These are phyloP conservation scores for Botrytis porri DNA, from an alignment of 2,329 filamentous ascomycete genomes.

Conservation along the genomic window DNA sequence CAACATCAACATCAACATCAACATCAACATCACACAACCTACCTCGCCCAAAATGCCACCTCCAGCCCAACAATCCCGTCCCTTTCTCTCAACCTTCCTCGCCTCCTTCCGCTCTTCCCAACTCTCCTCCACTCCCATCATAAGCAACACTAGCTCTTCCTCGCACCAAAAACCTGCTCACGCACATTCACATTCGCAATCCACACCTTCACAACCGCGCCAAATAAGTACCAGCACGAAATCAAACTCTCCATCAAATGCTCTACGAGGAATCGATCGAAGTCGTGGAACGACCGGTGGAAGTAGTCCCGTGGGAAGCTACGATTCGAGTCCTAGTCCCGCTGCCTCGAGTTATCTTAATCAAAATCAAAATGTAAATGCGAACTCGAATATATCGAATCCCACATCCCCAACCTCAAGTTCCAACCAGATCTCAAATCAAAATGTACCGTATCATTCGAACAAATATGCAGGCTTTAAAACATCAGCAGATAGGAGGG, in stretches of 20 bases:
- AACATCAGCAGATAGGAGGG: constrained; percentile 42
- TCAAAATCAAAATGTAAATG: background rate
- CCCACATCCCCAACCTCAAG: background rate
- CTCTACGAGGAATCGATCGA: constrained; percentile 21
- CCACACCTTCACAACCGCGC: constrained; percentile 17
- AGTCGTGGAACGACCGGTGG: background rate
- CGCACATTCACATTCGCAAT: constrained; percentile 28
- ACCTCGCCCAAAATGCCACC: constrained; percentile 21
- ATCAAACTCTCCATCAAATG: constrained; percentile 30
- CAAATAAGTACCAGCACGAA: constrained; percentile 9
- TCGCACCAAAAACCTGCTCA: constrained; percentile 28
- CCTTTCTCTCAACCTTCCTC: constrained; percentile 39
- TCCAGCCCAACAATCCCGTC: constrained; percentile 34
- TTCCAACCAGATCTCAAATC: background rate
- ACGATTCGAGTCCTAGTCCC: constrained; percentile 10
- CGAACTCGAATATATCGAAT: background rate
- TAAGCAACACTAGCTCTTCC: constrained; percentile 25
- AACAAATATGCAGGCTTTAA: constrained; percentile 1
- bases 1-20: too few relatives aligned
- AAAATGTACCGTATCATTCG: background rate
- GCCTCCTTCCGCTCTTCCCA: constrained; percentile 37
- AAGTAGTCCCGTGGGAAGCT: constrained; percentile 22
- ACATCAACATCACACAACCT: background rate
- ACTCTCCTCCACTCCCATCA: constrained; percentile 25
- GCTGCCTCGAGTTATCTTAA: background rate